Evolutionary conservation across 192 early-diverging fungal species (phyloP).

Genomic region (Gryganskiella cystojenkinii): DNA sequence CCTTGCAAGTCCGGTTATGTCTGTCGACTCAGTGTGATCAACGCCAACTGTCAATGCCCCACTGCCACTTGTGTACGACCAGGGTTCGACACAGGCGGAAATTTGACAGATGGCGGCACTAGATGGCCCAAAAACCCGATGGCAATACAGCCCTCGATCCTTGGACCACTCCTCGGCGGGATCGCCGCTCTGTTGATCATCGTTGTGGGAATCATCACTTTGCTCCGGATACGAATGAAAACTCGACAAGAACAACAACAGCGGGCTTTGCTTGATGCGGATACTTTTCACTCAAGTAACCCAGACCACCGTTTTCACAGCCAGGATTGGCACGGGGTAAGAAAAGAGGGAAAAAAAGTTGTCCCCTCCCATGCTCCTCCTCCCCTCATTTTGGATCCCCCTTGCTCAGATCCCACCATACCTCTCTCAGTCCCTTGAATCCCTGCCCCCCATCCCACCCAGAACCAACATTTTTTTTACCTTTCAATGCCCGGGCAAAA

Average conservation of each 20-base stretch:
- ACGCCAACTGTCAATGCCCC: slow-evolving; percentile 31
- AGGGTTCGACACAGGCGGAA: slow-evolving; percentile 30
- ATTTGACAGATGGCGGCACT: background rate
- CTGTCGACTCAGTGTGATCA: slow-evolving; percentile 28
- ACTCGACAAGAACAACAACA: background rate
- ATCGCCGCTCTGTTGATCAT: slow-evolving; percentile 14
- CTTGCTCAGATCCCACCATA: too few relatives aligned
- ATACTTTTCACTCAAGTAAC: too few relatives aligned
- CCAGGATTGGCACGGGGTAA: too few relatives aligned
- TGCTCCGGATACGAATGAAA: background rate
- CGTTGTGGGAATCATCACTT: background rate
- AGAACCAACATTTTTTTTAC: too few relatives aligned
- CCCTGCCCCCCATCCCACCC: too few relatives aligned
- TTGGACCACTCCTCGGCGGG: slow-evolving; percentile 27
- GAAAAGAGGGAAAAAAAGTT: too few relatives aligned
- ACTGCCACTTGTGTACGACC: slow-evolving; percentile 29
- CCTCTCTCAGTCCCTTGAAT: too few relatives aligned
- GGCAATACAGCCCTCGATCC: background rate
- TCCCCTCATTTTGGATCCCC: too few relatives aligned
- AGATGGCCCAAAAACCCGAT: background rate
- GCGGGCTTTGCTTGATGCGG: slow-evolving; percentile 2
- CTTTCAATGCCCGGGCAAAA: too few relatives aligned
- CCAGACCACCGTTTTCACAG: too few relatives aligned
- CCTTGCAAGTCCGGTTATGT: slow-evolving; percentile 20
- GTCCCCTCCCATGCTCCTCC: too few relatives aligned